Base-by-base conservation (phyloP, 2,329 filamentous ascomycete genomes). In the Emmonsiellopsis sp. region DNA sequence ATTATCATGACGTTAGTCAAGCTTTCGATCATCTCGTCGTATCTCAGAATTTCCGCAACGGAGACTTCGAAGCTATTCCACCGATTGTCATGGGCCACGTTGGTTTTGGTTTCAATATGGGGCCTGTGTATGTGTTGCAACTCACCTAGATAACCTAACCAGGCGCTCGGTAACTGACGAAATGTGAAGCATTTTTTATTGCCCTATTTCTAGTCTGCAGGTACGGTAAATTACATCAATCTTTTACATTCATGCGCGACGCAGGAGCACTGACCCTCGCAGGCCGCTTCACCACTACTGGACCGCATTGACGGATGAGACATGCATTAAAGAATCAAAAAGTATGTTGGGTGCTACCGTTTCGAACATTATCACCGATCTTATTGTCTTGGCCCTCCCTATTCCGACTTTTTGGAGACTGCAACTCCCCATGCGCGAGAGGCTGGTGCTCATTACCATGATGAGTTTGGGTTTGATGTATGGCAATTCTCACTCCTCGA, bases 391-490 rank as follows among this genome's bases (percentile, higher is more conserved):
- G n/a, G 21, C 52, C 32, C 50, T 58, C 17, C 58, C 58, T 33
- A 57, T 58, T n/a, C 58, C 55, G 21, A 57, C 58, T 10, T 49
- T 60, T 7, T 56, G 54, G 47, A 58, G 48, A 17, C 13, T 60
- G 36, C 53, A 47, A 21, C 53, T 60, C 9, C 58, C 58, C 9
- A 31, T 51, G 6, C 42, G 53, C 17, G 56, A 60, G 34, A 54
- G 49, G 40, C 14, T 57, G 10, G 48, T 55, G 10, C 50, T 60
- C 2, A 53, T 57, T 21, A 48, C 39, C 27, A 53, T 60, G 48
- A 60, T 60, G 58, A 55, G 53, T 33, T 43, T 60, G 32, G 56
- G 56, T n/a, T 49, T 57, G 6, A 54, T 58, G 56, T 58, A 55
- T n/a, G 56, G 10, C 11, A 8, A 13, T 51, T 43, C n/a, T 42